phyloP scores from a whole-genome alignment of 2,329 filamentous ascomycete species.

The Cordyceps farinosa region DNA sequence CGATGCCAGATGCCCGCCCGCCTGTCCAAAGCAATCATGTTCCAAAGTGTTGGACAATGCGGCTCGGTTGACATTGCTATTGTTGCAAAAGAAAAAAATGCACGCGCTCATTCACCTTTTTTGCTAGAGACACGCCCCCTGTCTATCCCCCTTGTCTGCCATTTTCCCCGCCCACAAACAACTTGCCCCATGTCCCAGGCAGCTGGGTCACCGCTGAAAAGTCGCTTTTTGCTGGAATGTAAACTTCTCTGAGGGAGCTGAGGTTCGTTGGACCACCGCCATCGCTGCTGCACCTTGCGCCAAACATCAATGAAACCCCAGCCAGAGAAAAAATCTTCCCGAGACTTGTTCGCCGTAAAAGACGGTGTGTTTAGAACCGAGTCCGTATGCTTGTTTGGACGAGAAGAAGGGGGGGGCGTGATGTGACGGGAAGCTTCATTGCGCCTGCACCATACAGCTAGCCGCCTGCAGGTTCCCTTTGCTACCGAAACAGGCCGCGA shows the following conservation, averaged over 20 bases:
- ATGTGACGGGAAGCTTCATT: too few relatives aligned
- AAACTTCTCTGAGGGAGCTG: constrained; percentile 3
- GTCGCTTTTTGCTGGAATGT: neutral
- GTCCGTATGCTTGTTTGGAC: too few relatives aligned
- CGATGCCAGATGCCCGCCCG: too few relatives aligned
- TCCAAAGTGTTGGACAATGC: too few relatives aligned
- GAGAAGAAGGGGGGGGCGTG: too few relatives aligned
- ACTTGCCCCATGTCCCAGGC: neutral
- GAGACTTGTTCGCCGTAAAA: too few relatives aligned
- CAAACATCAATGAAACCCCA: neutral
- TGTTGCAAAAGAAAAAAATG: neutral
- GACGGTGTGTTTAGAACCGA: too few relatives aligned
- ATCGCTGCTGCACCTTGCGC: neutral
- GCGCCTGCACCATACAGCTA: neutral
- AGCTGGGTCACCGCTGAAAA: constrained; percentile 2
- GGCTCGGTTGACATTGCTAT: too few relatives aligned
- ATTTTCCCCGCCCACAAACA: neutral
- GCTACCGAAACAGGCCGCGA: neutral
- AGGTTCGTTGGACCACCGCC: neutral
- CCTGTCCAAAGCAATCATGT: too few relatives aligned
- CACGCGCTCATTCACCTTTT: neutral
- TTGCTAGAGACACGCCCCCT: constrained; percentile 2
- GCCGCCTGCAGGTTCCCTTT: neutral
- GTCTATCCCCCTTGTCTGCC: neutral
- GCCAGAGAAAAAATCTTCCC: too few relatives aligned